Evolutionary conservation across 345 rosid genomes (phyloP).

Genomic region (Erucastrum elatum): DNA sequence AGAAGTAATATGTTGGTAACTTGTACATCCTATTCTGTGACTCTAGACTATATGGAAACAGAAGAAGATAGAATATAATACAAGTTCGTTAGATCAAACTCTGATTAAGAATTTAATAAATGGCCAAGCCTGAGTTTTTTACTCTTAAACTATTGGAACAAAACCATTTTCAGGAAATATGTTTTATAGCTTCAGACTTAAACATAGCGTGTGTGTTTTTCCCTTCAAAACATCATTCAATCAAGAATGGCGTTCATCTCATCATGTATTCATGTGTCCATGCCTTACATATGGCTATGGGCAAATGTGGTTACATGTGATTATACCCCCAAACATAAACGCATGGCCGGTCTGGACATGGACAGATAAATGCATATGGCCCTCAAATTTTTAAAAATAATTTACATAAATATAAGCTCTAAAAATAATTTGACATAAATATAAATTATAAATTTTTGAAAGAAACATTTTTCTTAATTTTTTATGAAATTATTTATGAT

Average conservation of each 20-base stretch:
- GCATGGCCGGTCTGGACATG: background rate
- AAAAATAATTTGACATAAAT: background rate
- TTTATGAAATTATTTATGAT: no score
- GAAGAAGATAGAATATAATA: background rate
- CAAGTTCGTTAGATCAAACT: background rate
- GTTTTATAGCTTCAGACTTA: background rate
- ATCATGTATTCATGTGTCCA: background rate
- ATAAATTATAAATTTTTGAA: no score
- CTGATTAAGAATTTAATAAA: background rate
- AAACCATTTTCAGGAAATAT: background rate
- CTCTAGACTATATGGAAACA: background rate
- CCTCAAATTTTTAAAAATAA: background rate
- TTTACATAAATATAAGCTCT: no score
- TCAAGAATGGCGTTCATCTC: background rate
- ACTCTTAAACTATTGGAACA: background rate
- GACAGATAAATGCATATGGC: background rate
- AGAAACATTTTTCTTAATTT: background rate
- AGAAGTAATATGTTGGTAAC: slow-evolving; percentile 6
- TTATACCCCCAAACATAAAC: background rate
- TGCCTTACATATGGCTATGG: background rate
- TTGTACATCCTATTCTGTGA: background rate
- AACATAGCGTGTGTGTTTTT: background rate
- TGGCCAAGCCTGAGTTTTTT: background rate
- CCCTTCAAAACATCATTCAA: background rate
- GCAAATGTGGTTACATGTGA: background rate